Evolutionary conservation across 495 filamentous ascomycete genomes (phyloP).

Genomic region (Lentithecium fluviatile): DNA sequence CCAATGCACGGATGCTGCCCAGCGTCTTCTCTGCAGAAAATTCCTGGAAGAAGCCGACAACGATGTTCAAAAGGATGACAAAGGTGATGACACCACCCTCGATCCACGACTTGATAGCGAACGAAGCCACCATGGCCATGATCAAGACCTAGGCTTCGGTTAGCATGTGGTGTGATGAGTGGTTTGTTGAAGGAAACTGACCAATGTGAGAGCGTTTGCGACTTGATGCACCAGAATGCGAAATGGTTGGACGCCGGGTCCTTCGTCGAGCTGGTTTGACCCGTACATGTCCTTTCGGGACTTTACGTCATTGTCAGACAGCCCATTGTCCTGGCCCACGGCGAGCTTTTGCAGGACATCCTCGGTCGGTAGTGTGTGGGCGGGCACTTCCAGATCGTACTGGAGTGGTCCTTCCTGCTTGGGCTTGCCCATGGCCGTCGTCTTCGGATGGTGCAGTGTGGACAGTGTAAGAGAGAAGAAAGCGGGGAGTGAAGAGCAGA

Average conservation of each 20-base stretch:
- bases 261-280: constrained; percentile 1
- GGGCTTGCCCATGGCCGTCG: not conserved
- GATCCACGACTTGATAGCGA: constrained; percentile 73
- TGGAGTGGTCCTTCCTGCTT: not conserved
- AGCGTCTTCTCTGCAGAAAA: constrained; percentile 83
- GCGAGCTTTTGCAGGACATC: constrained; percentile 3
- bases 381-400: constrained; percentile 1
- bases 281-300: not conserved
- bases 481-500: no score
- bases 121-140: constrained; percentile 78
- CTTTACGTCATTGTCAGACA: not conserved
- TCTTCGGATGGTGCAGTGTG: not conserved
- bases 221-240: constrained; percentile 10
- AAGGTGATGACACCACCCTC: constrained; percentile 78
- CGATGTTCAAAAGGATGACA: constrained; percentile 76
- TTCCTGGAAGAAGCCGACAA: constrained; percentile 77
- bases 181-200: not conserved
- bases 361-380: not conserved
- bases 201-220: constrained; percentile 3
- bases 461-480: no score
- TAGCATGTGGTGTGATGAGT: not conserved
- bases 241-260: constrained; percentile 1
- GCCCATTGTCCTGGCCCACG: not conserved
- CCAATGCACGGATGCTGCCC: constrained; percentile 70
- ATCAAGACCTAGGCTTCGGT: constrained; percentile 62